Base-by-base conservation (phyloP, 768 basidiomycete species). In the Clitopilus passeckerianus region DNA sequence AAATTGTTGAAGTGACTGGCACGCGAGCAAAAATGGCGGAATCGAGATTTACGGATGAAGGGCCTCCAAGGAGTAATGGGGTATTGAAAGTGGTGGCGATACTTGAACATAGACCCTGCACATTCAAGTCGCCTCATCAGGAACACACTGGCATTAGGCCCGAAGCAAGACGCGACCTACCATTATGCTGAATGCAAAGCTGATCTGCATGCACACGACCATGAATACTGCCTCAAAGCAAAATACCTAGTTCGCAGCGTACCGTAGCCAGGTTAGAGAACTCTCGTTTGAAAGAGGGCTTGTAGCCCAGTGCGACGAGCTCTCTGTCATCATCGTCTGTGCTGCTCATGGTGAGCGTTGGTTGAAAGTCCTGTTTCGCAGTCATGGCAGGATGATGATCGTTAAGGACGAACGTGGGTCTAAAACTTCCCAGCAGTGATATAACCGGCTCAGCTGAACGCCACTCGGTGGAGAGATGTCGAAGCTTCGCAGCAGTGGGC, bases 201-300 rank as follows among this genome's bases (percentile, higher is more conserved):
- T 85, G 56, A 87, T 87, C 86, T 87, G 60, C 30, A 53, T 35
- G 34, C 23, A 60, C 54, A 16, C 50, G 53, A 34, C 27, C 27
- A 30, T 30, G 27, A 30, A 30, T 30, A 30, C 27, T 30, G 27
- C 27, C 7, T 7, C 27, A 30, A 3, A 30, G 7, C 27, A 3
- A 30, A 30, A 30, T 30, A 30, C 7, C 27, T 53, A 10, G 18
- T 27, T 20, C 9, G 52, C 37, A 12, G 66, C 84, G 60, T 62
- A 88, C 87, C 61, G 89, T 90, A n/a, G 88, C 87, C 33, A 92
- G 71, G 66, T 90, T 91, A 6, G 88, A 85, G 65, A 94, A 94
- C 77, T 94, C 92, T 59, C 92, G 80, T 70, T 85, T 86, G 78
- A 94, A 93, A 15, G 88, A 90, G 43, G 88, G 88, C 66, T 86